Evolutionary conservation across 2,329 filamentous ascomycete genomes (phyloP), one percentile per base, ranked within the genome.

Genomic region (Fusarium hostae): DNA sequence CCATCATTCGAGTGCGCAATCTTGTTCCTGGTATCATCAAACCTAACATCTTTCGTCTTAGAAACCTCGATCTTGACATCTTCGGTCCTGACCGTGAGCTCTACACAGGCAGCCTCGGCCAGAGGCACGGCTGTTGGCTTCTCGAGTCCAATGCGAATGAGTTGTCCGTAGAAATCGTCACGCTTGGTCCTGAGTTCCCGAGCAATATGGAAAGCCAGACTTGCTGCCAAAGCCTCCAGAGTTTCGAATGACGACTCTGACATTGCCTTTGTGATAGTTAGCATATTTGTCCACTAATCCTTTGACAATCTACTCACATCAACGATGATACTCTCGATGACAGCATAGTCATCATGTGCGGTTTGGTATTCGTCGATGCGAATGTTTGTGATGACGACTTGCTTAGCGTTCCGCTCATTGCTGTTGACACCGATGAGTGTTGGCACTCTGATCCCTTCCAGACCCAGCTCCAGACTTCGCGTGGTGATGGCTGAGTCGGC

Each of bases 121-220:
- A 92, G 88, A 1, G 89, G 87, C 24, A 94, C 90, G 0, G 92
- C 92, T 16, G 91, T 89, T 5, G 92, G 92, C 82, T 94, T 94
- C 80, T 90, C 89, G 56, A 94, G 82, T 28, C 84, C 83, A 40
- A 94, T 85, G 66, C 84, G 86, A 55, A 94, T 72, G 82, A 63
- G 84, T 84, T 81, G 87, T 86, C 18, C 82, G 82, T 24, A 71
- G 51, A 74, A 69, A 24, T 70, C 60, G 9, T 66, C 64, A 6
- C 65, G 64, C 41, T 72, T 74, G 12, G 70, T 63, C n/a, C 45
- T 62, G 68, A 88, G 82, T 34, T 84, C 82, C 28, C 77, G 76
- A n/a, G 86, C 80, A 43, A 90, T 82, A 11, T 77, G 79, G 9
- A 80, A 80, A 56, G 81, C 87, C 57, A 86, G 81, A 72, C 86